Percentiles rank a stretch among this genome's conserved stretches.
Conservation (phyloP, 345 rosid species). For the Heritiera fomes region DNA sequence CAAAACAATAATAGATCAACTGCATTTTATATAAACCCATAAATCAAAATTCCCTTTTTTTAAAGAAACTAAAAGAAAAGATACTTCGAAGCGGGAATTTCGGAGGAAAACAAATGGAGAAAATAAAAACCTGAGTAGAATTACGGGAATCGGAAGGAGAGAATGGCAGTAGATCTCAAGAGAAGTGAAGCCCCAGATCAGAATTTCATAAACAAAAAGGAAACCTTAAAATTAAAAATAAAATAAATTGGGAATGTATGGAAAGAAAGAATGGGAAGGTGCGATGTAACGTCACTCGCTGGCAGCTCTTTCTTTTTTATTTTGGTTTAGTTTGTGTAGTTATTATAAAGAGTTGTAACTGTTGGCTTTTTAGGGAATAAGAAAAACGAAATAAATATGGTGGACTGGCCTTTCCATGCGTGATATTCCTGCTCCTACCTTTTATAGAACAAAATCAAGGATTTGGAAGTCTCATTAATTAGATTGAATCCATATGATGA, state of each 20-base stretch:
- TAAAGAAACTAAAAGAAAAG: background rate
- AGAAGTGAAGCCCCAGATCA: constrained; percentile 2
- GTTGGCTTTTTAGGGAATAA: too few relatives aligned
- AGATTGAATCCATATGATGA: too few relatives aligned
- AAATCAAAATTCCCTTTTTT: background rate
- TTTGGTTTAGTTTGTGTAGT: too few relatives aligned
- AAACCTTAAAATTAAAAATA: background rate
- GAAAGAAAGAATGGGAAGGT: background rate
- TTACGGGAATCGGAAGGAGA: background rate
- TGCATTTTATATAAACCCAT: background rate
- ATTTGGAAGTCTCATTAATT: too few relatives aligned
- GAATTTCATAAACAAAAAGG: background rate
- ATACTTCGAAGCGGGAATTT: background rate
- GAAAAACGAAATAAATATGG: too few relatives aligned
- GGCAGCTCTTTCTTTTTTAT: background rate
- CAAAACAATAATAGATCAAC: background rate
- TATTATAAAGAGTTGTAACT: too few relatives aligned
- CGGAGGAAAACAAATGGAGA: background rate
- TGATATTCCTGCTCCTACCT: too few relatives aligned
- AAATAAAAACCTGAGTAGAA: background rate
- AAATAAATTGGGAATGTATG: background rate
- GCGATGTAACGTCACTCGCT: constrained; percentile 1
- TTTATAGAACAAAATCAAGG: too few relatives aligned
- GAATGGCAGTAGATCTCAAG: background rate
- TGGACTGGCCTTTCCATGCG: too few relatives aligned